Conservation (phyloP, 805 yeast species). For the Soucietia sequanensis region DNA sequence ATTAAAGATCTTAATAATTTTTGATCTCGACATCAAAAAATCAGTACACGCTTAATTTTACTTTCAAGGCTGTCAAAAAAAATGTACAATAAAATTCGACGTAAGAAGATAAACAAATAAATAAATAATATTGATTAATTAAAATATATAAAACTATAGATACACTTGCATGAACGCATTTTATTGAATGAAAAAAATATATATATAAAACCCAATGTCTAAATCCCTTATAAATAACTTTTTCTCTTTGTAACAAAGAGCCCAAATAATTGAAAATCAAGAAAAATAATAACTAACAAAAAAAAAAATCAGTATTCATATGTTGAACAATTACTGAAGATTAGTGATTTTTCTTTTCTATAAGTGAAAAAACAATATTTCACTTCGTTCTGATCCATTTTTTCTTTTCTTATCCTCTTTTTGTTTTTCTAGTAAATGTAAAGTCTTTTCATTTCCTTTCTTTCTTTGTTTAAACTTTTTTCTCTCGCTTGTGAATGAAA, state of each 20-base stretch:
- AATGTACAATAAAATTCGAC: not conserved
- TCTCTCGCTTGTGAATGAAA: conserved; percentile 9
- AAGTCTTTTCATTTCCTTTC: not conserved
- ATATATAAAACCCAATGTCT: conserved; percentile 40
- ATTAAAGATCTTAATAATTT: too few relatives aligned
- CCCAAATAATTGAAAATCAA: conserved; percentile 9
- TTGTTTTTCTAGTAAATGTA: not conserved
- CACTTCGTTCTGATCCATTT: not conserved
- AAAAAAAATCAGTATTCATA: conserved; percentile 6
- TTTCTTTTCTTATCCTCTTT: not conserved
- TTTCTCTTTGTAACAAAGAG: conserved; percentile 6
- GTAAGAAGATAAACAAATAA: not conserved
- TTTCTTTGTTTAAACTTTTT: not conserved
- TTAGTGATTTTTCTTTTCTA: too few relatives aligned
- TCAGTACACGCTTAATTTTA: too few relatives aligned
- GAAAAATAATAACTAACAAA: conserved; percentile 17
- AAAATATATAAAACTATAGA: conserved; percentile 12
- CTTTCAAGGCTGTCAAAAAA: too few relatives aligned
- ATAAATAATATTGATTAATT: conserved; percentile 1
- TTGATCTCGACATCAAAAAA: too few relatives aligned
- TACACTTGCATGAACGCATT: conserved; percentile 25
- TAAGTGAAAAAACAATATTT: not conserved
- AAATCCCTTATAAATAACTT: conserved; percentile 28
- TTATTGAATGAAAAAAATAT: conserved; percentile 22
- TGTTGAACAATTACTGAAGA: too few relatives aligned